Percentiles rank a stretch among this genome's conserved stretches.
Evolutionary conservation across 225 moss, liverwort and hornwort genomes (phyloP).

Genomic region (Bryum argenteum): DNA sequence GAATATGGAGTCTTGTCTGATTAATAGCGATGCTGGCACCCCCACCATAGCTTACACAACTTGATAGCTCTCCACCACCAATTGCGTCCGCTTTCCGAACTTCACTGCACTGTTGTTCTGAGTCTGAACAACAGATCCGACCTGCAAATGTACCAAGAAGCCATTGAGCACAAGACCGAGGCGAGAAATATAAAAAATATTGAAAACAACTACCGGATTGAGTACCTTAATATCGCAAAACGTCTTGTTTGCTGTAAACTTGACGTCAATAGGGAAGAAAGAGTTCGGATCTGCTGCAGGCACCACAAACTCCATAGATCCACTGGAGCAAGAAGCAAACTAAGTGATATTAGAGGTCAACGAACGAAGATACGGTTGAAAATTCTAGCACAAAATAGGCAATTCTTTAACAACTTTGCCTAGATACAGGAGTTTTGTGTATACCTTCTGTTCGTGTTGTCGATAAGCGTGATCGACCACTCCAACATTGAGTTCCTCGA

Average conservation of each 20-base stretch:
- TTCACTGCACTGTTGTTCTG: slow-evolving; percentile 64
- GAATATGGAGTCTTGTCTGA: not conserved
- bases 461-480: slow-evolving; percentile 90
- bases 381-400: no score
- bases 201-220: not conserved
- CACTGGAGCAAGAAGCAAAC: slow-evolving; percentile 53
- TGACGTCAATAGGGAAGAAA: slow-evolving; percentile 96
- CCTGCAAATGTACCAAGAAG: slow-evolving; percentile 43
- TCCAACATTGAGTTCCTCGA: slow-evolving; percentile 77
- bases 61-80: slow-evolving; percentile 93
- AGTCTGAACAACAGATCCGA: slow-evolving; percentile 70
- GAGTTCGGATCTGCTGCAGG: slow-evolving; percentile 81
- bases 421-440: not conserved
- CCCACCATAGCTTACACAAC: slow-evolving; percentile 56
- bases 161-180: not conserved
- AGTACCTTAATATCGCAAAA: slow-evolving; percentile 89
- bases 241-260: slow-evolving; percentile 79
- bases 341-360: not conserved
- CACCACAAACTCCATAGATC: slow-evolving; percentile 94
- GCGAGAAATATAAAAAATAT: not conserved
- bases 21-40: slow-evolving; percentile 11
- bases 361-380: not conserved
- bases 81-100: slow-evolving; percentile 77
- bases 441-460: slow-evolving; percentile 93
- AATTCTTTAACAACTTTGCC: no score